phyloP scores from a whole-genome alignment of 2,329 filamentous ascomycete genomes.

The Paraphaeosphaeria sporulosa region DNA sequence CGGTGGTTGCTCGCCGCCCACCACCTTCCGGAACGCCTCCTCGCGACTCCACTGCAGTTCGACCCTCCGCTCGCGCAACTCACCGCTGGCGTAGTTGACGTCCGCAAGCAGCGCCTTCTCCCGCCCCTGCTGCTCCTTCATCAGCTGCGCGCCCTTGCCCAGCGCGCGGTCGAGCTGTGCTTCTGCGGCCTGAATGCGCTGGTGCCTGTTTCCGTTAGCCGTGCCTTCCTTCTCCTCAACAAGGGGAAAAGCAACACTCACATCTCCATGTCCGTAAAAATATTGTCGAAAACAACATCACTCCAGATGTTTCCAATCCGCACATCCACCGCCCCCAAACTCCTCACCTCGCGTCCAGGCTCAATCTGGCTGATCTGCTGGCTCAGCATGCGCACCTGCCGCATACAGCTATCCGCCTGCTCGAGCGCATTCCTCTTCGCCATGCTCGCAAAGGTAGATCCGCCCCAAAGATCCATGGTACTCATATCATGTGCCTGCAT shows the following conservation, averaged over 20 bases:
- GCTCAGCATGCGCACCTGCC: constrained; percentile 49
- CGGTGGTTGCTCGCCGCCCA: constrained; percentile 22
- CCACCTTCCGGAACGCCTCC: constrained; percentile 51
- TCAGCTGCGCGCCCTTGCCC: constrained; percentile 41
- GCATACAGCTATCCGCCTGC: constrained; percentile 55
- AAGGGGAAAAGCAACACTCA: not conserved
- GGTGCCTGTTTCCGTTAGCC: constrained; percentile 36
- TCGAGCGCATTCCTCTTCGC: constrained; percentile 62
- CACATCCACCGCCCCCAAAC: constrained; percentile 53
- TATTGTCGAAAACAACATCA: constrained; percentile 65
- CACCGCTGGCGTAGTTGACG: constrained; percentile 41
- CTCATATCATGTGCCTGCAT: constrained; percentile 35
- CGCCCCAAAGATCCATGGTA: constrained; percentile 59
- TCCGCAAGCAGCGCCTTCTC: constrained; percentile 31
- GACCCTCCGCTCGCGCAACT: constrained; percentile 35
- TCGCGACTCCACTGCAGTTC: constrained; percentile 57
- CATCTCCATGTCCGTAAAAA: constrained; percentile 62
- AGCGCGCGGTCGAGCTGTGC: constrained; percentile 37
- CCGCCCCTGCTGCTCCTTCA: constrained; percentile 42
- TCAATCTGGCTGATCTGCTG: constrained; percentile 53
- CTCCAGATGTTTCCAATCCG: constrained; percentile 57
- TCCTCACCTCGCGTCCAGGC: constrained; percentile 40
- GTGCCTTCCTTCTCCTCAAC: not conserved
- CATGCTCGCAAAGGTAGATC: constrained; percentile 59
- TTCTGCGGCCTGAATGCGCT: constrained; percentile 58